Evolutionary conservation across 2,329 filamentous ascomycete genomes (phyloP), one percentile per base, ranked within the genome.

Genomic region (Penicillium rolfsii): DNA sequence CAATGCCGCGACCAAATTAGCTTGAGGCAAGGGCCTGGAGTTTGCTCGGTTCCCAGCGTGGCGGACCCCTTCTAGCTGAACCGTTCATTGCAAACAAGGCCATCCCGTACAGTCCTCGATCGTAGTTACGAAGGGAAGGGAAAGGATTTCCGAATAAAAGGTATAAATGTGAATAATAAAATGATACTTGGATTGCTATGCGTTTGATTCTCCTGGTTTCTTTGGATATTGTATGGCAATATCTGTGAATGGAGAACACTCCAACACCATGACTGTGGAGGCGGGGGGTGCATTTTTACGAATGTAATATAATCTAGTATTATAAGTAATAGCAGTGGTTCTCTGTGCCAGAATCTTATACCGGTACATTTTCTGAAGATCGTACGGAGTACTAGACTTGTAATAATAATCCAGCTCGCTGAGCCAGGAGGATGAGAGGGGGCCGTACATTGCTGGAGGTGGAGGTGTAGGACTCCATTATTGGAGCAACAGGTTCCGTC

Each of bases 21-120:
- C 53, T 57, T 52, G 57, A 63, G 60, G 63, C 52, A 65, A 65
- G 63, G 63, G 58, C 52, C 38, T 63, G 41, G 24, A 55, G 50
- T 56, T 66, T 61, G 64, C 66, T 68, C 60, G 60, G 58, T 61
- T 61, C 60, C 57, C 52, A 66, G 64, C 55, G 52, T 61, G 60
- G 66, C 63, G 56, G 62, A 57, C 48, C 54, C 54, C 55, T 63
- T 57, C 62, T 61, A 30, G 59, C 58, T 59, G 59, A 66, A 66
- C 64, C 63, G 48, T 58, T 55, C 35, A 63, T 67, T 65, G 61
- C 26, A 62, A 68, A 68, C 54, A 62, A 52, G 46, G 63, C 63
- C 58, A 60, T 62, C 52, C 28, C 14, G 6, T 52, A 22, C 36
- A 33, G 40, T 46, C 38, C 48, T n/a, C 26, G 46, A 57, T 57